Conservation (phyloP, 495 filamentous ascomycete species). For the Aspergillus ellipticus region DNA sequence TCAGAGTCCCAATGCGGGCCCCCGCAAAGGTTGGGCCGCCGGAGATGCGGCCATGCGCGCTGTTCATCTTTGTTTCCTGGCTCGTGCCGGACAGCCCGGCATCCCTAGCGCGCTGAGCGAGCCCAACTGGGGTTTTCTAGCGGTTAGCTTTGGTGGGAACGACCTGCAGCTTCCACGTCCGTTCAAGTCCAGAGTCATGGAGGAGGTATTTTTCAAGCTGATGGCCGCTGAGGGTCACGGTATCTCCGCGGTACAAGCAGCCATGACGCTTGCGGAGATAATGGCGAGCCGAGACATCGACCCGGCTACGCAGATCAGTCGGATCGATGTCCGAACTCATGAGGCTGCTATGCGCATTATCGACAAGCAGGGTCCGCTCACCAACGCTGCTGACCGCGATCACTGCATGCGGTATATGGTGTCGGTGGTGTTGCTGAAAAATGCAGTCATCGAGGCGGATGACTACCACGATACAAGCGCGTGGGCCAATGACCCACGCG, state of each 20-base stretch:
- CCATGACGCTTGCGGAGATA: not conserved
- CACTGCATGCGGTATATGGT: not conserved
- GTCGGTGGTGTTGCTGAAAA: not conserved
- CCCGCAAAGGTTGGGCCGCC: not conserved
- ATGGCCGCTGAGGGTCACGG: not conserved
- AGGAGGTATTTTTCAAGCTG: not conserved
- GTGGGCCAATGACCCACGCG: not conserved
- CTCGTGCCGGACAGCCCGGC: not conserved
- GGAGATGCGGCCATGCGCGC: not conserved
- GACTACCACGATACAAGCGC: not conserved
- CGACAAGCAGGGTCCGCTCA: not conserved
- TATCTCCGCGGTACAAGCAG: not conserved
- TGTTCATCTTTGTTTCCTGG: not conserved
- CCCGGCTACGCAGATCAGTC: not conserved
- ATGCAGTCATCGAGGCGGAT: not conserved
- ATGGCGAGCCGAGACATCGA: not conserved
- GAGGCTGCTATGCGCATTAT: not conserved
- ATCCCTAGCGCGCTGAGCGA: not conserved
- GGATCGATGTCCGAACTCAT: not conserved
- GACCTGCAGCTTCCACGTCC: not conserved
- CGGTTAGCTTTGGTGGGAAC: not conserved
- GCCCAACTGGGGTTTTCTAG: not conserved
- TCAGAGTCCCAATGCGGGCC: not conserved
- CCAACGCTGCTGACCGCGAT: not conserved
- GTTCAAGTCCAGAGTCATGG: not conserved